Base-by-base conservation (phyloP, 305 asterid species). In the Salvia sclarea region DNA sequence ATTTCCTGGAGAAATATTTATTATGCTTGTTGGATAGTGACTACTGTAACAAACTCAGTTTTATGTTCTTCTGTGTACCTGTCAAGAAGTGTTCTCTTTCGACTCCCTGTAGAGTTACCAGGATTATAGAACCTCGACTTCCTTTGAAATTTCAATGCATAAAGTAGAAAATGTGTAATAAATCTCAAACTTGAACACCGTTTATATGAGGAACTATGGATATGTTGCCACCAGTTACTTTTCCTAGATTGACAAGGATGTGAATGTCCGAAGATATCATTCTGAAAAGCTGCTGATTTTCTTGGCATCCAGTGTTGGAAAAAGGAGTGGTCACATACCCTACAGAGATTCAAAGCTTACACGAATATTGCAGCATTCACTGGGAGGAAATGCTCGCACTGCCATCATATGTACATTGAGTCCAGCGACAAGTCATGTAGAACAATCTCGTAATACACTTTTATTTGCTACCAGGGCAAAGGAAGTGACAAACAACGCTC, bases 351-450 rank as follows among this genome's bases (percentile, higher is more conserved):
- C 98, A 33, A 93, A 90, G 87, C 95, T 93, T 75, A 93, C 98
- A 66, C 87, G 98, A 64, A 93, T 93, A 82, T 72, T 93, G 86
- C 98, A 93, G 82, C 98, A 93, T 79, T 93, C 98, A 45, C 82
- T 93, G 64, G 98, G 98, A 71, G 98, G 98, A 70, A 93, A 93
- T 82, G 98, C 98, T 40, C 94, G 97, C 49, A 93, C 98, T 49
- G 98, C 98, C 71, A 93, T 93, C 78, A 88, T 93, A 84, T 93
- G 98, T 81, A 93, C 98, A 28, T 78, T 93, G 83, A 93, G 98
- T 77, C 98, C 98, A 47, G 96, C 98, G 58, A 88, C 97, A 64
- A 78, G 89, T 79, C 96, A 93, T 60, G 90, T 78, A 18, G 98
- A 93, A 67, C 98, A 93, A 80, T 84, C 97, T 64, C 97, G 97